Base-by-base conservation (phyloP, 2,329 filamentous ascomycete genomes). In the Gnomoniopsis sp. region DNA sequence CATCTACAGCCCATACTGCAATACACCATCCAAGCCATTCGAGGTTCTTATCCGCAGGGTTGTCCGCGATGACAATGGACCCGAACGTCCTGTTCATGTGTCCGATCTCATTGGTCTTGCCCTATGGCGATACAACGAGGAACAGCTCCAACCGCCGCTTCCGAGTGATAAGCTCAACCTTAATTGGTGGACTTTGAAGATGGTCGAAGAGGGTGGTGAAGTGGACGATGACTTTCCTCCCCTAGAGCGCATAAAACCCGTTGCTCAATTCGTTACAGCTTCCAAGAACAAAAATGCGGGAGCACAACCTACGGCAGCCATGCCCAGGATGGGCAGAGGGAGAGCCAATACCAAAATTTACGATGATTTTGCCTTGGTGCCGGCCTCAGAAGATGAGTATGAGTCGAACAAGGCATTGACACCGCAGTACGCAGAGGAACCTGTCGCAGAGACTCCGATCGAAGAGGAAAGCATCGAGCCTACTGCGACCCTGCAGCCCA, bases 191-290 rank as follows among this genome's bases (percentile, higher is more conserved):
- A 90, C 87, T 23, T 75, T 96, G 57, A 83, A 90, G 44, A 92
- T 96, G 86, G 89, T 93, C 1, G 87, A 95, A 62, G 86, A 95
- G 68, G 89, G 90, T 57, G 91, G 89, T 51, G 90, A 95, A 68
- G 87, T 93, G 1, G 90, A 96, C 65, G 89, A 91, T 64, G 91
- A 95, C 68, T 95, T 95, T 64, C 89, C 90, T 34, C 87, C 90
- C 0, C 78, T 95, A 44, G 88, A 89, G 59, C 82, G 90, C 38
- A 90, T 84, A 22, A 89, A 88, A 66, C 82, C 87, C 2, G 79
- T 95, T n/a, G 84, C 83, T 6, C 86, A 90, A 21, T 95, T 93
- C 41, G 61, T 60, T 30, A 62, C 61, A 22, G 59, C 61, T 14
- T 56, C 58, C 21, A 62, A 58, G 36, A 62, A 62, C 52, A 62